Base-by-base conservation (phyloP, 176 grass and related monocot species). In the Zizania latifolia region DNA sequence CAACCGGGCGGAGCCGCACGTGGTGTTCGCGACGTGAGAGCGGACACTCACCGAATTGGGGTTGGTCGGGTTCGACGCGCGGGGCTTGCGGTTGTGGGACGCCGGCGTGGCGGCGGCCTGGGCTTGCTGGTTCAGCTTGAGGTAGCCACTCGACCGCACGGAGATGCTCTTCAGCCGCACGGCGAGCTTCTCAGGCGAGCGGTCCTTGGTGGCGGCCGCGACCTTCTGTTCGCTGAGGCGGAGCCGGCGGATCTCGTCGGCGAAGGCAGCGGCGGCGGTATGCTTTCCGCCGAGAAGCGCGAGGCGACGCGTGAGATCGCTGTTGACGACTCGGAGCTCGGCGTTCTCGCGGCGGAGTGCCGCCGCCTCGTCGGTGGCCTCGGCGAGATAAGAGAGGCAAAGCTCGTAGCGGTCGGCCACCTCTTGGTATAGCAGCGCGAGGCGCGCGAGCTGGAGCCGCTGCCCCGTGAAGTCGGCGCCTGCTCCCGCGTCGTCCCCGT, bases 401-500 rank as follows among this genome's bases (percentile, higher is more conserved):
- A 89, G 62, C 57, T 95, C 95, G 79, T 99, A 99, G 77, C 87
- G 82, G 24, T 99, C 89, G 45, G 82, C 78, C 68, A 95, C 88
- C 68, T 88, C 87, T 79, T 86, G 96, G 77, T 92, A 99, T 75
- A 90, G 91, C 84, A 92, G 91, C 69, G 86, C 77, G 61, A 98
- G 86, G 13, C 84, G 91, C 35, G 91, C 88, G 23, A 98, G 82
- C 81, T 88, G 90, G 55, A 94, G 88, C 39, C 73, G 70, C 58
- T 92, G 90, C 37, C 84, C 92, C 30, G 88, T 87, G 56, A 79
- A 39, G 33, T 69, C 43, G 33, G 62, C 35, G 66, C 26, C 24
- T 0, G 62, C 62, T 1, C 24, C 70, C 6, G 22, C 60, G 33
- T 79, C 72, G 26, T 81, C 82, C 0, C 71, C 72, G 5, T 83